Base-by-base conservation (phyloP, 1,139 yeast genomes). In the Zygosaccharomyces sapae region DNA sequence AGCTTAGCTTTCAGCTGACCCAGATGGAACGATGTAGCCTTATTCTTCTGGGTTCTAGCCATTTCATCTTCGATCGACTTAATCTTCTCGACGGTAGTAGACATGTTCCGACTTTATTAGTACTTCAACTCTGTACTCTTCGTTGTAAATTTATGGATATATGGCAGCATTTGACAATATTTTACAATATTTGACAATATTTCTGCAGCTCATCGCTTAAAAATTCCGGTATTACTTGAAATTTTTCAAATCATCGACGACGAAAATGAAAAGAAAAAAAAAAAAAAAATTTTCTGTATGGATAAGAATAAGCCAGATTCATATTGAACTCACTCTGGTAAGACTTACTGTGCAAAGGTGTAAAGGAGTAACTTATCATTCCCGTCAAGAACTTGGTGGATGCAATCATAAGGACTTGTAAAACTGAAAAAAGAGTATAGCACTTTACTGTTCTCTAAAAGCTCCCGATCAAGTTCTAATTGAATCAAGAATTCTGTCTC, bases 1-100 rank as follows among this genome's bases (percentile, higher is more conserved):
- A 94, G 73, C 65, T 92, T 92, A 46, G 98, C 98, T 70, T 94
- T 92, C 58, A 92, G 76, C 72, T 89, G 96, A 64, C 97, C 98
- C 77, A 92, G 73, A 75, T 92, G 98, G 72, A 86, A 92, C 53
- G 90, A 86, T 3, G 97, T 90, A 65, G 92, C 94, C 80, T 89
- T 90, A 71, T 90, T 90, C 71, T 90, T 90, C 66, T 90, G 97
- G 61, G 97, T 90, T 61, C 76, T 78, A 73, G 96, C 90, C 97
- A 71, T 76, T 73, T 90, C 97, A 73, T 85, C 94, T 69, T 90
- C 96, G 73, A 92, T 87, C 72, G 87, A 83, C 72, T 86, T 86
- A 68, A 86, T 86, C 69, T 86, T 86, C 57, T 88, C 96, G 45
- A 86, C 95, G 1, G 94, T 86, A 6, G 96, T 86, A 76, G 87